These are phyloP conservation scores for Pseudogymnoascus sp. DNA, from an alignment of 2,329 filamentous ascomycete species.

Conservation along the genomic window DNA sequence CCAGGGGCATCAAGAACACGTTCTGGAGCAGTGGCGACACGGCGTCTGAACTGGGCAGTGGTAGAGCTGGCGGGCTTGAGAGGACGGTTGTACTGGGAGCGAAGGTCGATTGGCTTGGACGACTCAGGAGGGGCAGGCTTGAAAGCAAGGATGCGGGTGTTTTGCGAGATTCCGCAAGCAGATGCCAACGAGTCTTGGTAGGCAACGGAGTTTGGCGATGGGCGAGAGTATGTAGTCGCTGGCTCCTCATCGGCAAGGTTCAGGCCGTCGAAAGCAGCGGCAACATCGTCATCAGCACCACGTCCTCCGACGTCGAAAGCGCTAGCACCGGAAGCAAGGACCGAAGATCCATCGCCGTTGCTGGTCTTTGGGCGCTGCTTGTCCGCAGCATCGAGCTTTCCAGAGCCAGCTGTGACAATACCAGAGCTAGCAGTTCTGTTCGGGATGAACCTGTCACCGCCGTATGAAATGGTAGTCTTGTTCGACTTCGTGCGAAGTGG, in stretches of 20 bases:
- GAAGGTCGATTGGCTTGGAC: conserved; percentile 94
- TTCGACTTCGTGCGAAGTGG: conserved; percentile 45
- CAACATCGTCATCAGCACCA: conserved; percentile 62
- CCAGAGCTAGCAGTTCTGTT: conserved; percentile 87
- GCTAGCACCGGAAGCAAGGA: conserved; percentile 61
- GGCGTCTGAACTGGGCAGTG: conserved; percentile 80
- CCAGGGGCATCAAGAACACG: conserved; percentile 93
- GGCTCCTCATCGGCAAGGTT: conserved; percentile 63
- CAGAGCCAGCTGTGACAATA: conserved; percentile 70
- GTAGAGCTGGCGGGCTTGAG: conserved; percentile 67
- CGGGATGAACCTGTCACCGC: conserved; percentile 90
- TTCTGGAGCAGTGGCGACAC: conserved; percentile 90
- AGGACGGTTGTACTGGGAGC: conserved; percentile 95
- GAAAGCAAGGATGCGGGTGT: conserved; percentile 93
- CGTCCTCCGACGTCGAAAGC: conserved; percentile 57
- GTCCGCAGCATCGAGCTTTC: conserved; percentile 69
- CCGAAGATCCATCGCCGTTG: conserved; percentile 60
- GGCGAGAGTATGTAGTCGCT: conserved; percentile 59
- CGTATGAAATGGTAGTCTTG: conserved; percentile 75
- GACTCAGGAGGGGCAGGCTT: conserved; percentile 98
- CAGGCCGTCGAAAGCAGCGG: conserved; percentile 71
- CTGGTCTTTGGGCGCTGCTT: conserved; percentile 66
- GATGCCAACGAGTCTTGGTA: conserved; percentile 88
- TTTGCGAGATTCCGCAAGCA: conserved; percentile 86
- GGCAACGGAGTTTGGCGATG: conserved; percentile 78